Conservation (phyloP, 805 yeast genomes). For the Saturnispora kantuleensis region DNA sequence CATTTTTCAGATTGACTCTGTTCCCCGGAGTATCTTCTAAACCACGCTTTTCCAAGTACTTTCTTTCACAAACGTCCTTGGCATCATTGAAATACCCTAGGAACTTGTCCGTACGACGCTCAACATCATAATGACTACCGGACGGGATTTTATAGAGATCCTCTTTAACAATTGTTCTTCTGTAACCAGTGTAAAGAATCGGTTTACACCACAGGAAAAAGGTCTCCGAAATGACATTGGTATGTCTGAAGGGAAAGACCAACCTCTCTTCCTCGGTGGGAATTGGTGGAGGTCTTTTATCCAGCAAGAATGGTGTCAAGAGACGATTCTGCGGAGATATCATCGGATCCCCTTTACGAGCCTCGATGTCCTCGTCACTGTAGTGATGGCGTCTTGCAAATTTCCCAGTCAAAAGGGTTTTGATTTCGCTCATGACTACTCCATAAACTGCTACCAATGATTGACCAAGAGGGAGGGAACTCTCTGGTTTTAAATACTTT, state of each 20-base stretch:
- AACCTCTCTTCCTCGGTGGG: conserved; percentile 43
- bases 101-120: conserved; percentile 30
- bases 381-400: conserved; percentile 4
- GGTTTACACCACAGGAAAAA: conserved; percentile 66
- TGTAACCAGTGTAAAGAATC: conserved; percentile 55
- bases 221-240: conserved; percentile 32
- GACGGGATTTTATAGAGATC: conserved; percentile 46
- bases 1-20: conserved; percentile 20
- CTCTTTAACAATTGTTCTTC: conserved; percentile 55
- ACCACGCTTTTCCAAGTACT: conserved; percentile 27
- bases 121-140: conserved; percentile 31
- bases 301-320: conserved; percentile 25
- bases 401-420: too few relatives aligned
- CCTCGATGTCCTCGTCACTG: conserved; percentile 14
- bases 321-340: conserved; percentile 28
- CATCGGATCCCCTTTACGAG: conserved; percentile 14
- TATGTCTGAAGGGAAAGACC: conserved; percentile 33
- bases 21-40: conserved; percentile 29
- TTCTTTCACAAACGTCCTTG: conserved; percentile 23
- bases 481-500: too few relatives aligned
- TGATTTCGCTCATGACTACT: too few relatives aligned
- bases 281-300: conserved; percentile 37
- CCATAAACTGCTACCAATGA: too few relatives aligned
- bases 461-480: too few relatives aligned
- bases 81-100: conserved; percentile 25